Conservation (phyloP, 139 green algal genomes). For the Volvox africanus region DNA sequence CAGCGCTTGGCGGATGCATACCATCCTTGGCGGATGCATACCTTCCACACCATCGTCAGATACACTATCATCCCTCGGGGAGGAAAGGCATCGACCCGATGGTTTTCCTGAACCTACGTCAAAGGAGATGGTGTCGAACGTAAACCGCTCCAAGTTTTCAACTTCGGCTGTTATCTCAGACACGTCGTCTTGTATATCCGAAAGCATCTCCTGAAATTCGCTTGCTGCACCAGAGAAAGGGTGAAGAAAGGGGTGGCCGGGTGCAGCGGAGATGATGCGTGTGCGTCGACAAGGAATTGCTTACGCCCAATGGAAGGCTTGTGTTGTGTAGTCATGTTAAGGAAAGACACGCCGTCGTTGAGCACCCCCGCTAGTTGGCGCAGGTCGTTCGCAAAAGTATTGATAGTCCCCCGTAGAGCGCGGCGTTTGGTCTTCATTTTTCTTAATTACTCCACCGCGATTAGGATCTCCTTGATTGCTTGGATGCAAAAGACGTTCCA, state of each 20-base stretch:
- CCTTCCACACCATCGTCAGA: no score
- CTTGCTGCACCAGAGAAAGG: slow-evolving; percentile 10
- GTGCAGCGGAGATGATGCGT: no score
- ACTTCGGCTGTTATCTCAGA: slow-evolving; percentile 41
- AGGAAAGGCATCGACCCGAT: no score
- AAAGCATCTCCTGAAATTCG: slow-evolving; percentile 46
- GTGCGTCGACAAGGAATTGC: background rate
- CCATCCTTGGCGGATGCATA: no score
- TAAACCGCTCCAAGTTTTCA: slow-evolving; percentile 53
- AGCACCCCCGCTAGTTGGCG: background rate
- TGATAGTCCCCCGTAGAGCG: background rate
- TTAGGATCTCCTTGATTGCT: no score
- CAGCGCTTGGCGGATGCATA: no score
- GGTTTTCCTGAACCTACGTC: slow-evolving; percentile 36
- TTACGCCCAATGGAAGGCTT: slow-evolving; percentile 46
- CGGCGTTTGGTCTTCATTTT: slow-evolving; percentile 4
- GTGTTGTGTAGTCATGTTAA: slow-evolving; percentile 36
- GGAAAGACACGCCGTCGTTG: slow-evolving; percentile 1
- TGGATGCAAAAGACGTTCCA: no score
- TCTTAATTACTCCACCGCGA: no score
- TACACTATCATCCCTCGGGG: no score
- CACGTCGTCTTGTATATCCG: slow-evolving; percentile 49
- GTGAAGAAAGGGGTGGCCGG: background rate
- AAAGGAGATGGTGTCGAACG: slow-evolving; percentile 46
- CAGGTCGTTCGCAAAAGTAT: slow-evolving; percentile 29